Evolutionary conservation across 129 eudicot genomes (phyloP).

Genomic region (Artemisia argyi): DNA sequence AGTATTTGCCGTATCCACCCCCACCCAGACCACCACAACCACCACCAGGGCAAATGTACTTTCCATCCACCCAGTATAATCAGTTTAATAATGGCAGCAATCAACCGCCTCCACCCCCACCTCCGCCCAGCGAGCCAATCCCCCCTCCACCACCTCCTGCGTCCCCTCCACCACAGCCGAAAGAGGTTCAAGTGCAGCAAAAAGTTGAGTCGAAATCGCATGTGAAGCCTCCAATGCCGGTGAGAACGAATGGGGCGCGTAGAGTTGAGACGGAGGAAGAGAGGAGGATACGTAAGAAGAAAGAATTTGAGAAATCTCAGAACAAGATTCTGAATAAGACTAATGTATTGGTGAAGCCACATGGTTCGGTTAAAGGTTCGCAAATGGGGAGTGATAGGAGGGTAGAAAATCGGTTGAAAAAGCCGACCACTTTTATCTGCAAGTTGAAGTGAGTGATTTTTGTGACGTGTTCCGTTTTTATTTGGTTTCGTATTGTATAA

Average conservation of each 20-base stretch:
- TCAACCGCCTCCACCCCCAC: constrained; percentile 45
- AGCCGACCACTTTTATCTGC: constrained; percentile 91
- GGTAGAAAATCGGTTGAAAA: constrained; percentile 80
- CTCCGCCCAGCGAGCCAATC: constrained; percentile 45
- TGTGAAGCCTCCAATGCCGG: constrained; percentile 39
- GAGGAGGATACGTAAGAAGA: constrained; percentile 75
- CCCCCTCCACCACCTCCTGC: constrained; percentile 63
- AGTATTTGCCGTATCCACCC: constrained; percentile 33
- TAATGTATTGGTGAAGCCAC: constrained; percentile 57
- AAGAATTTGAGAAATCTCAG: constrained; percentile 75
- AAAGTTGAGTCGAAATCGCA: constrained; percentile 39
- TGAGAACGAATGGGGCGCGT: constrained; percentile 29
- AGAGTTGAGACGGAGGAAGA: constrained; percentile 82
- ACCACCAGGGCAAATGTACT: constrained; percentile 56
- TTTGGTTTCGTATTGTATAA: neutral
- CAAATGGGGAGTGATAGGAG: constrained; percentile 80
- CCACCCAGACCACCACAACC: constrained; percentile 52
- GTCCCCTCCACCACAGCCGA: constrained; percentile 43
- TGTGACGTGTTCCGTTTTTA: neutral
- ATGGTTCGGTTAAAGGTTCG: constrained; percentile 69
- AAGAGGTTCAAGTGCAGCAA: constrained; percentile 32
- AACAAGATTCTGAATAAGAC: constrained; percentile 62
- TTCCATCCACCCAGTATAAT: constrained; percentile 58
- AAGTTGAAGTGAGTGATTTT: constrained; percentile 78
- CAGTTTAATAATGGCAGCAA: constrained; percentile 38